Conservation (phyloP, 192 early-diverging fungal genomes). For the Kappamyces sp. region DNA sequence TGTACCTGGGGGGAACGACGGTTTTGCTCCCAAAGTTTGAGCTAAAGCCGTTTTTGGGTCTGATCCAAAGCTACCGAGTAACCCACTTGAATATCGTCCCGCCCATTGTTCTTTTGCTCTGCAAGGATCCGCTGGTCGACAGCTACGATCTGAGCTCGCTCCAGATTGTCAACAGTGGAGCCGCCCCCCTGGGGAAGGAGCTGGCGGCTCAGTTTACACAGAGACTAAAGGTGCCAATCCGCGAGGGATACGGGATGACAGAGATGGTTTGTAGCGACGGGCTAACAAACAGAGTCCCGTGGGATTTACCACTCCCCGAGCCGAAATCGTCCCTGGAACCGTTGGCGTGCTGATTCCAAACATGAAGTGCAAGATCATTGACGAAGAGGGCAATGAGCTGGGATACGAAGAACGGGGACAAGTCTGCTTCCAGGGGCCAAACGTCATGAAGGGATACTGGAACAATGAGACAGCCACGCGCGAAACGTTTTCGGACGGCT, state of each 20-base stretch:
- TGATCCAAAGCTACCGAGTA: slow-evolving; percentile 67
- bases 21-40: slow-evolving; percentile 77
- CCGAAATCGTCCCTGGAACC: slow-evolving; percentile 40
- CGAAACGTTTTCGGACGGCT: slow-evolving; percentile 67
- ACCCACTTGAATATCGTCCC: slow-evolving; percentile 51
- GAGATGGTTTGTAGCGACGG: slow-evolving; percentile 32
- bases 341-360: slow-evolving; percentile 69
- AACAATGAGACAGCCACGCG: slow-evolving; percentile 70
- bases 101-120: slow-evolving; percentile 69
- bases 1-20: slow-evolving; percentile 46
- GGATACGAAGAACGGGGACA: slow-evolving; percentile 62
- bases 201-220: slow-evolving; percentile 52
- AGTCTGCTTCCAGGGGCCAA: slow-evolving; percentile 82
- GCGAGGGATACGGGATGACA: slow-evolving; percentile 65
- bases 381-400: slow-evolving; percentile 61
- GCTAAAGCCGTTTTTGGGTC: slow-evolving; percentile 52
- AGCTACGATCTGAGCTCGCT: slow-evolving; percentile 72
- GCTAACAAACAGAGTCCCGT: slow-evolving; percentile 34
- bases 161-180: slow-evolving; percentile 59
- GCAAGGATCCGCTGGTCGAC: slow-evolving; percentile 65
- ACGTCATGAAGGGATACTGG: slow-evolving; percentile 83
- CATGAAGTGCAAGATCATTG: slow-evolving; percentile 67
- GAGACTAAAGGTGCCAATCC: slow-evolving; percentile 32
- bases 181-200: slow-evolving; percentile 73
- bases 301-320: slow-evolving; percentile 29